These are phyloP conservation scores for Ganoderma lucidum DNA, from an alignment of 1,284 basidiomycete genomes.

Conservation along the genomic window DNA sequence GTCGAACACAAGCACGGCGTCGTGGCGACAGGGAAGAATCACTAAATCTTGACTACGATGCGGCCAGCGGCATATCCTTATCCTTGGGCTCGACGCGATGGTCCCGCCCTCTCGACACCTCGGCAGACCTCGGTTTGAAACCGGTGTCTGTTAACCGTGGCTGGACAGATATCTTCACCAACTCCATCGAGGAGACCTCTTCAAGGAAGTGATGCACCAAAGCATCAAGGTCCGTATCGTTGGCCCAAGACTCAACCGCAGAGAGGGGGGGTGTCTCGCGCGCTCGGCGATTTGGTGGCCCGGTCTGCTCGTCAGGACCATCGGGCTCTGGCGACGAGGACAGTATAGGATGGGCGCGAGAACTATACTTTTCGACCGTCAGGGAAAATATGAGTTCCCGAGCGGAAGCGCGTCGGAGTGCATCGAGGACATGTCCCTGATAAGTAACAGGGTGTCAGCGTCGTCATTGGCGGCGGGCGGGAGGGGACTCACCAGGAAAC, in stretches of 20 bases:
- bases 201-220: not conserved
- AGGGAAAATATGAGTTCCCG: not conserved
- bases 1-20: not conserved
- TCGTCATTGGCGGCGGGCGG: not conserved
- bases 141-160: not conserved
- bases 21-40: not conserved
- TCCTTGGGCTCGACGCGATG: no score
- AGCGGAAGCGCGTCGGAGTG: not conserved
- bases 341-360: no score
- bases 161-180: not conserved
- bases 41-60: not conserved
- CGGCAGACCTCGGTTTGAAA: not conserved
- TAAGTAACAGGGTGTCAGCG: not conserved
- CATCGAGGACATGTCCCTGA: not conserved
- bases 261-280: no score
- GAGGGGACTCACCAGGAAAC: not conserved
- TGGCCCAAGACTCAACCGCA: not conserved
- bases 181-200: conserved; percentile 5
- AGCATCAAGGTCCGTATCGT: not conserved
- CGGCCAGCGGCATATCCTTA: not conserved
- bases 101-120: not conserved
- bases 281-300: not conserved
- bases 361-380: not conserved
- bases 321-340: not conserved
- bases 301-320: not conserved